These are phyloP conservation scores for Cucurbitaria berberidis DNA, from an alignment of 2,329 filamentous ascomycete species.

Conservation along the genomic window DNA sequence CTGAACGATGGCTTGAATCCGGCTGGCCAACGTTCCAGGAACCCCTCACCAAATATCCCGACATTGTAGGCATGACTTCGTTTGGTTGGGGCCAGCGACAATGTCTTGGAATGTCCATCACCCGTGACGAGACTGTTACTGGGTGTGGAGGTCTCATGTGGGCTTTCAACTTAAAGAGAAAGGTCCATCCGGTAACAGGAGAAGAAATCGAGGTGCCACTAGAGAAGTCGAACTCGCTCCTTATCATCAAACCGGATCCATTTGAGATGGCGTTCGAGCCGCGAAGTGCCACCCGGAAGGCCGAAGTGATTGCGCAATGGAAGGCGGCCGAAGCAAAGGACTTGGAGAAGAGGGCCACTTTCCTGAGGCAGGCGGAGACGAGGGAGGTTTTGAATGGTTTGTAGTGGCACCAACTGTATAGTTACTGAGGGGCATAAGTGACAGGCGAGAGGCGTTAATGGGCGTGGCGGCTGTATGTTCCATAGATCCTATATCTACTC, in stretches of 20 bases:
- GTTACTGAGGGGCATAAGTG: slow-evolving; percentile 3
- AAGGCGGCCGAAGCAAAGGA: slow-evolving; percentile 47
- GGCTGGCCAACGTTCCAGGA: slow-evolving; percentile 69
- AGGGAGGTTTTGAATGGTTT: slow-evolving; percentile 14
- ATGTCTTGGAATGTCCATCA: slow-evolving; percentile 68
- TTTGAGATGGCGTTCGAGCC: slow-evolving; percentile 63
- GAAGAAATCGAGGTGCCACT: slow-evolving; percentile 52
- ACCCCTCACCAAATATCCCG: slow-evolving; percentile 67
- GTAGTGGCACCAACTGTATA: neutral
- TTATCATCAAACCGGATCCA: slow-evolving; percentile 64
- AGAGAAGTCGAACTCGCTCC: slow-evolving; percentile 60
- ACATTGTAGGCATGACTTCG: slow-evolving; percentile 67
- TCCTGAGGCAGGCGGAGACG: slow-evolving; percentile 35
- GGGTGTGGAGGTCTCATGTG: slow-evolving; percentile 59
- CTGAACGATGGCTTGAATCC: slow-evolving; percentile 68
- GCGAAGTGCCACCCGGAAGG: slow-evolving; percentile 50
- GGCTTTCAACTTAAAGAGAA: slow-evolving; percentile 57
- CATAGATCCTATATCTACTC: neutral
- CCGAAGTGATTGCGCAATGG: slow-evolving; percentile 41
- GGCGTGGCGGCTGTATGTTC: neutral
- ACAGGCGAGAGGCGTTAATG: slow-evolving; percentile 5
- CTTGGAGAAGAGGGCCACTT: slow-evolving; percentile 42
- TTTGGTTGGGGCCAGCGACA: slow-evolving; percentile 70
- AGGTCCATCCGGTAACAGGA: slow-evolving; percentile 53
- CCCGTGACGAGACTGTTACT: slow-evolving; percentile 61